phyloP scores from a whole-genome alignment of 345 rosid genomes.

The Eucalyptus lansdowneana region DNA sequence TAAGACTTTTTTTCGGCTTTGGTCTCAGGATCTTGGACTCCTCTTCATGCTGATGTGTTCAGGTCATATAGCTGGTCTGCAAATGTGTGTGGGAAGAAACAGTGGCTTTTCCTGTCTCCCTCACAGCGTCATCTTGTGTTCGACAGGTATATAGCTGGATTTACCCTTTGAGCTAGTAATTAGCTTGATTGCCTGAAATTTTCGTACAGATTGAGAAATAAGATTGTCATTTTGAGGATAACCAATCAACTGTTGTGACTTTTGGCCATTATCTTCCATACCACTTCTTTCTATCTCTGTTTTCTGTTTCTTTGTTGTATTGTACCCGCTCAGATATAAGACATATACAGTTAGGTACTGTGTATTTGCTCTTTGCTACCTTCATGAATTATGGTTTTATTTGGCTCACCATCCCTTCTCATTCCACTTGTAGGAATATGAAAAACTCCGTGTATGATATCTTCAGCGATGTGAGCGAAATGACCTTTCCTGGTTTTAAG shows the following conservation, averaged over 20 bases:
- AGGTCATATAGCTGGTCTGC: constrained; percentile 97
- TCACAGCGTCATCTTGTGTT: constrained; percentile 57
- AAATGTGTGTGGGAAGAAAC: constrained; percentile 81
- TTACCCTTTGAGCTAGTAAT: neutral
- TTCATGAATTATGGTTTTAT: neutral
- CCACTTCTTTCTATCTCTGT: neutral
- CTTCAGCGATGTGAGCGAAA: constrained; percentile 47
- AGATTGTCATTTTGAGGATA: neutral
- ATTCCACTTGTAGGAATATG: constrained; percentile 42
- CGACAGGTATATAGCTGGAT: constrained; percentile 44
- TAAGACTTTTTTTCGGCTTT: neutral
- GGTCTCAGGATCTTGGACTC: constrained; percentile 87
- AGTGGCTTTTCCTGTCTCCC: constrained; percentile 73
- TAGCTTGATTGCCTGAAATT: neutral
- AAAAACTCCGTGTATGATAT: constrained; percentile 53
- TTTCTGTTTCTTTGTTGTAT: neutral
- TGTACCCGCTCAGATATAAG: neutral
- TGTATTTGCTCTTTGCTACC: neutral
- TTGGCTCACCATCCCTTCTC: neutral
- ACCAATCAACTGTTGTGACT: neutral
- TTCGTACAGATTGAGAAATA: neutral
- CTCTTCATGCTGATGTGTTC: constrained; percentile 95
- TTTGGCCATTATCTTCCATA: neutral
- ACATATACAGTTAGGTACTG: neutral
- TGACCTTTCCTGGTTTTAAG: constrained; percentile 63